Percentiles rank a stretch among this genome's conserved stretches.
Evolutionary conservation across 768 basidiomycete species (phyloP).

Genomic region (Lactarius deliciosus): DNA sequence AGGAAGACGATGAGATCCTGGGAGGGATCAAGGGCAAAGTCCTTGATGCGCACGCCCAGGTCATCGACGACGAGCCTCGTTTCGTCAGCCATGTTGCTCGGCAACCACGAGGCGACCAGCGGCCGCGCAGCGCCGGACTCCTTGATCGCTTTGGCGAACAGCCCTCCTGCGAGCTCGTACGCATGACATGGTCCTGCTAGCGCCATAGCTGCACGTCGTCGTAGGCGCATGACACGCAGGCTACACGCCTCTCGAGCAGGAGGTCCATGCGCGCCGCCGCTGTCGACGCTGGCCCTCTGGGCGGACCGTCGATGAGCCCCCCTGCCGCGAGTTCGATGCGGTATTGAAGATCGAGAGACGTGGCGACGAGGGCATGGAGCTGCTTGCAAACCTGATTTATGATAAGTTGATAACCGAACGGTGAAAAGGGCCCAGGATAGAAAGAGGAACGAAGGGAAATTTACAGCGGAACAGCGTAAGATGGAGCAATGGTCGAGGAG

Average conservation of each 20-base stretch:
- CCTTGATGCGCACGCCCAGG: conserved; percentile 45
- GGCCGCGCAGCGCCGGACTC: conserved; percentile 27
- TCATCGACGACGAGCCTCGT: conserved; percentile 36
- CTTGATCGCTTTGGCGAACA: conserved; percentile 42
- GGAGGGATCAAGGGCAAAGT: conserved; percentile 65
- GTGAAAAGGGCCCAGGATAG: too few relatives aligned
- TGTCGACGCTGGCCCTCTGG: conserved; percentile 22
- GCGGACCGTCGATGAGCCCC: conserved; percentile 33
- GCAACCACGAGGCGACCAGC: conserved; percentile 35
- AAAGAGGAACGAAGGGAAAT: too few relatives aligned
- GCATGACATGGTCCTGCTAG: conserved; percentile 44
- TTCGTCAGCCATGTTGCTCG: conserved; percentile 23
- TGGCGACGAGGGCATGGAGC: conserved; percentile 28
- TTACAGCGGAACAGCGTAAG: conserved; percentile 13
- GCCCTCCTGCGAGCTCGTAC: conserved; percentile 61
- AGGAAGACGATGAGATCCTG: conserved; percentile 57
- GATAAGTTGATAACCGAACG: too few relatives aligned
- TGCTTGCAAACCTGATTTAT: conserved; percentile 33
- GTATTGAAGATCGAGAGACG: conserved; percentile 36
- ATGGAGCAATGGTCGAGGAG: conserved; percentile 19
- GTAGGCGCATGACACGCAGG: conserved; percentile 33
- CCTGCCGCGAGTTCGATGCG: conserved; percentile 37
- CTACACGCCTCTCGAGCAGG: conserved; percentile 37
- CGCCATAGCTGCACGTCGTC: conserved; percentile 31
- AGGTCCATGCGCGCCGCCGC: conserved; percentile 37